Conservation (phyloP, 2,329 filamentous ascomycete species). For the Mycogone perniciosa region DNA sequence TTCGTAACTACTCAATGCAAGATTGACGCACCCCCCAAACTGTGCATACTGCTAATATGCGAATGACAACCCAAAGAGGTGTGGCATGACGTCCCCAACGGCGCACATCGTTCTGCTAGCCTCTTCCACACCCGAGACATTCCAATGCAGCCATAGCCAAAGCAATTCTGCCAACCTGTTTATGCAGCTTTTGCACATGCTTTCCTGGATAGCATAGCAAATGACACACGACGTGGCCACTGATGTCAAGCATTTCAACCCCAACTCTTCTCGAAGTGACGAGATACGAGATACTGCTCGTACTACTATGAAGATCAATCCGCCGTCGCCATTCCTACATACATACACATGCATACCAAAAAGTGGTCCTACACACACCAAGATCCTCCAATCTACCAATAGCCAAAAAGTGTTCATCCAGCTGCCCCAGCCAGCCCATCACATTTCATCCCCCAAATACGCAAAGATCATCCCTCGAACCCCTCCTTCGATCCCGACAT, state of each 20-base stretch:
- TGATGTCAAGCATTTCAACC: no score
- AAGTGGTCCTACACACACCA: background rate
- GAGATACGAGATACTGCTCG: no score
- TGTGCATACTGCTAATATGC: no score
- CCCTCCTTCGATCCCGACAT: background rate
- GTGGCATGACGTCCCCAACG: background rate
- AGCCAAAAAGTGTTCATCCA: background rate
- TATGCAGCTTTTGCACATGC: background rate
- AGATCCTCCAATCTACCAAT: background rate
- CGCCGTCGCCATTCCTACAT: no score
- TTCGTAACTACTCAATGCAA: no score
- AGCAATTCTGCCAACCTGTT: background rate
- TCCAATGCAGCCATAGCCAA: background rate
- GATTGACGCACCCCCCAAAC: no score
- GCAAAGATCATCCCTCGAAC: background rate
- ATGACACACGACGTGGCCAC: no score
- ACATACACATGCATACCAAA: no score
- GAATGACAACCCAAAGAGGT: no score
- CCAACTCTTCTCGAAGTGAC: no score
- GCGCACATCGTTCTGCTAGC: background rate
- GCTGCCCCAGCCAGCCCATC: background rate
- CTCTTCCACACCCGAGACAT: background rate
- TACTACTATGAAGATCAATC: no score
- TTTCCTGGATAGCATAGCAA: no score
- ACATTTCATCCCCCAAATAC: background rate